phyloP scores from a whole-genome alignment of 139 green algal species.

The Ettlia oleoabundans region DNA sequence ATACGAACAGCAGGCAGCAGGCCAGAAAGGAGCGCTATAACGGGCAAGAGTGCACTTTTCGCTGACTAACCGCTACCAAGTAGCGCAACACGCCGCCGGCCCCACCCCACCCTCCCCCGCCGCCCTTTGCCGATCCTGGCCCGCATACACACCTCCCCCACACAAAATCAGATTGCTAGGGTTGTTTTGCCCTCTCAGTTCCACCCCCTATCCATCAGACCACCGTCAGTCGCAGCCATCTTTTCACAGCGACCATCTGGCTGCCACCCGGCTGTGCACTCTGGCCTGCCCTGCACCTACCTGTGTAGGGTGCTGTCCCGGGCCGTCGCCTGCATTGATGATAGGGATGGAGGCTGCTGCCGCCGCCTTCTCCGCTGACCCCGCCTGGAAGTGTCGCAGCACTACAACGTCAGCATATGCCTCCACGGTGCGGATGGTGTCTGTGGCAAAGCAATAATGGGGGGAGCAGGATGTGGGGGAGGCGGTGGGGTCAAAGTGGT shows the following conservation, averaged over 20 bases:
- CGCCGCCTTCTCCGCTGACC: slow-evolving; percentile 82
- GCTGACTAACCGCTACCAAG: too few relatives aligned
- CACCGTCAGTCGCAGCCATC: not conserved
- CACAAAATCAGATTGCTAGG: too few relatives aligned
- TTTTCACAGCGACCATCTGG: not conserved
- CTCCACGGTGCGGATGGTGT: slow-evolving; percentile 98
- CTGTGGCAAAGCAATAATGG: too few relatives aligned
- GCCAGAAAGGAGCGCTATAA: too few relatives aligned
- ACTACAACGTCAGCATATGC: slow-evolving; percentile 97
- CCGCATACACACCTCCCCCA: too few relatives aligned
- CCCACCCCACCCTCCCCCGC: too few relatives aligned
- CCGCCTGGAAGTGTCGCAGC: slow-evolving; percentile 93
- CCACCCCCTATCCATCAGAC: too few relatives aligned
- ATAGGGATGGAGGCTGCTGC: slow-evolving; percentile 86
- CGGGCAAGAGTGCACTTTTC: too few relatives aligned
- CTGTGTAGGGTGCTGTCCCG: slow-evolving; percentile 98
- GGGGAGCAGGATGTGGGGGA: not conserved
- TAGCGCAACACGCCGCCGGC: too few relatives aligned
- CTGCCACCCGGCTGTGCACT: not conserved
- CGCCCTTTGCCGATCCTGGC: too few relatives aligned
- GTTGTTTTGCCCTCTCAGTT: too few relatives aligned
- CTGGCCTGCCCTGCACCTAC: slow-evolving; percentile 35
- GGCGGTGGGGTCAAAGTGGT: not conserved
- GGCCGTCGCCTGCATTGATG: slow-evolving; percentile 97
- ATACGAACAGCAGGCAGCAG: too few relatives aligned